Conservation (phyloP, 495 filamentous ascomycete species). For the Penicillium cosmopolitanum region DNA sequence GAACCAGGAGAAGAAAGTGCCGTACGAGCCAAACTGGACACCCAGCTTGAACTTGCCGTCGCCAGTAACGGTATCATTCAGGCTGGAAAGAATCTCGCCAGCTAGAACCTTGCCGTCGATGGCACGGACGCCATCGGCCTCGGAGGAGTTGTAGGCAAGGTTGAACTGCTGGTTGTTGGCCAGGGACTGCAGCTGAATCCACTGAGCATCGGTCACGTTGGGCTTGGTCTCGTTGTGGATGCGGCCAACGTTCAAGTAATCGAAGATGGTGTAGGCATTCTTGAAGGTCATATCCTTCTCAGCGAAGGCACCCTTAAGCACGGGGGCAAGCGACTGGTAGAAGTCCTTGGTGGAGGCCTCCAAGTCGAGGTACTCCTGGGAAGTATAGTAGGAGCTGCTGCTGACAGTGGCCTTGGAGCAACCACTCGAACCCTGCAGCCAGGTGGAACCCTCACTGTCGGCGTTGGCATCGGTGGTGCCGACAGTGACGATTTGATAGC, state of each 20-base stretch:
- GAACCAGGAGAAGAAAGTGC: constrained; percentile 52
- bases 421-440: constrained; percentile 60
- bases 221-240: constrained; percentile 54
- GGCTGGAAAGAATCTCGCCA: constrained; percentile 42
- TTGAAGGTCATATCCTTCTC: constrained; percentile 60
- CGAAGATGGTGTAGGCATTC: constrained; percentile 71
- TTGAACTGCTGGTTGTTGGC: constrained; percentile 56
- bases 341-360: constrained; percentile 60
- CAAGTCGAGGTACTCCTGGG: constrained; percentile 57
- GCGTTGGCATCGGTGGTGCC: constrained; percentile 41
- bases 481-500: constrained; percentile 65
- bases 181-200: constrained; percentile 46
- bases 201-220: constrained; percentile 37
- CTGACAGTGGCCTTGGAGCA: constrained; percentile 67
- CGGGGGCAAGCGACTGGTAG: constrained; percentile 64
- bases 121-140: constrained; percentile 44
- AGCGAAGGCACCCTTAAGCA: constrained; percentile 62
- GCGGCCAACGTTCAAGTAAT: constrained; percentile 56
- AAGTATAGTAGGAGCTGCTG: constrained; percentile 73
- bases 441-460: constrained; percentile 57
- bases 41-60: constrained; percentile 39
- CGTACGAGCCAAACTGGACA: constrained; percentile 54
- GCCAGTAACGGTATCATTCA: constrained; percentile 48
- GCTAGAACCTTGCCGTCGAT: constrained; percentile 54
- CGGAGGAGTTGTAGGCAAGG: constrained; percentile 54